Conservation (phyloP, 2,329 filamentous ascomycete species). For the Colletotrichum incanum region DNA sequence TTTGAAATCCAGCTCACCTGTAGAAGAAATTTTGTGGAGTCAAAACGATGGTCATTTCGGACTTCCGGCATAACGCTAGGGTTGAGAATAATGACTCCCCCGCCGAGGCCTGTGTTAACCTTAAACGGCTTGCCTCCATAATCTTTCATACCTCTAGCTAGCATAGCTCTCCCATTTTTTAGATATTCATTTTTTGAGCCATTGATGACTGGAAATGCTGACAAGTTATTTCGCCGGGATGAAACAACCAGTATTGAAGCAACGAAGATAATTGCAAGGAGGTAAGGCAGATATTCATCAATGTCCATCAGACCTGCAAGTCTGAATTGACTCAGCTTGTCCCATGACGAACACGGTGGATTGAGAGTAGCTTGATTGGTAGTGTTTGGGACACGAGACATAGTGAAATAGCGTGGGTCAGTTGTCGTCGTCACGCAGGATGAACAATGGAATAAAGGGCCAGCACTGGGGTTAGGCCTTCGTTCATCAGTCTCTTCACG, state of each 20-base stretch:
- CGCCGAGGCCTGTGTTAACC: slow-evolving; percentile 31
- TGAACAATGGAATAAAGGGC: too few relatives aligned
- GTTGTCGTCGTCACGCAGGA: not conserved
- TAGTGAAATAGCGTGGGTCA: not conserved
- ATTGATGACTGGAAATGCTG: slow-evolving; percentile 22
- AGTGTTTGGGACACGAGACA: slow-evolving; percentile 22
- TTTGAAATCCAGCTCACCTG: slow-evolving; percentile 7
- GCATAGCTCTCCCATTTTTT: slow-evolving; percentile 4
- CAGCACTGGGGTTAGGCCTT: not conserved
- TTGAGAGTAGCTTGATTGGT: slow-evolving; percentile 15
- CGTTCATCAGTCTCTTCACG: too few relatives aligned
- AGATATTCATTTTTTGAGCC: slow-evolving; percentile 31
- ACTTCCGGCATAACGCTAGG: slow-evolving; percentile 24
- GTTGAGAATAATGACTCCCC: slow-evolving; percentile 25
- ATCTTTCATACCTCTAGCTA: slow-evolving; percentile 2
- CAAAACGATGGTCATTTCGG: slow-evolving; percentile 27
- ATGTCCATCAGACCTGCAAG: slow-evolving; percentile 6
- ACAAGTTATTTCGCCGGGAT: slow-evolving; percentile 2
- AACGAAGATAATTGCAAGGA: slow-evolving; percentile 15
- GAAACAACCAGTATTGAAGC: slow-evolving; percentile 12
- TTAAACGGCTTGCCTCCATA: slow-evolving; percentile 26
- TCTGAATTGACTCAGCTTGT: slow-evolving; percentile 2
- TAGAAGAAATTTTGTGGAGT: slow-evolving; percentile 26
- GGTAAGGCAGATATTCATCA: slow-evolving; percentile 1
- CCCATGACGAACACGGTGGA: slow-evolving; percentile 23